A percentile compares a stretch with the other conserved stretches of the same genome.
phyloP scores from a whole-genome alignment of 208 protist genomes.

The Crithidia mellificae region DNA sequence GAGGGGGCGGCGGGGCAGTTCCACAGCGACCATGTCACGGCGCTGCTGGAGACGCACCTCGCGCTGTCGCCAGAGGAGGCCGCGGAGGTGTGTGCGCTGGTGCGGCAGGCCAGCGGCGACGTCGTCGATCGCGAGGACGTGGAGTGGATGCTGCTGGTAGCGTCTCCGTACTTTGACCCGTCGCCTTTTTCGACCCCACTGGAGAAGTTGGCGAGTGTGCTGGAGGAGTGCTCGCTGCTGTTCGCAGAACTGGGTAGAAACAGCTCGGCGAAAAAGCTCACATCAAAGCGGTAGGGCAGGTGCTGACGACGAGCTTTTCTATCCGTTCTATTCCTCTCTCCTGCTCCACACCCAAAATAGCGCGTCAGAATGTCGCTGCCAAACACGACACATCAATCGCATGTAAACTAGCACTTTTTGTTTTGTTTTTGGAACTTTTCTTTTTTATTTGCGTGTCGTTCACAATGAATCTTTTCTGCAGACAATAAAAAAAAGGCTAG shows the following conservation, averaged over 20 bases:
- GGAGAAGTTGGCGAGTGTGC: conserved; percentile 58
- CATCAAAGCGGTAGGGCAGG: background rate
- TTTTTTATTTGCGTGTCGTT: too few species aligned
- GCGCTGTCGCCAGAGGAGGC: conserved; percentile 43
- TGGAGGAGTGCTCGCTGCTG: conserved; percentile 38
- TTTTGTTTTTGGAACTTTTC: too few species aligned
- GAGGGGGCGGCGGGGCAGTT: conserved; percentile 39
- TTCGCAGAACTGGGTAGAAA: conserved; percentile 17
- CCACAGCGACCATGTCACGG: conserved; percentile 35
- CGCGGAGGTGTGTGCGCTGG: conserved; percentile 43
- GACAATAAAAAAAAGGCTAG: too few species aligned
- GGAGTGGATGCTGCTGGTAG: conserved; percentile 54
- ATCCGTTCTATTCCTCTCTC: too few species aligned
- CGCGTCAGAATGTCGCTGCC: too few species aligned
- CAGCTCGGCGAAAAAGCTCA: background rate
- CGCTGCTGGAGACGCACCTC: conserved; percentile 49
- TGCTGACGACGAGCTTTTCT: too few species aligned
- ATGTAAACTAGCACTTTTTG: too few species aligned
- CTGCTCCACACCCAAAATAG: too few species aligned
- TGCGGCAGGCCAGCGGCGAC: conserved; percentile 25
- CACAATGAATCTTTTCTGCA: too few species aligned
- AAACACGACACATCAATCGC: too few species aligned
- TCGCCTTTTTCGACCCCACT: conserved; percentile 63
- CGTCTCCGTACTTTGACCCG: conserved; percentile 54
- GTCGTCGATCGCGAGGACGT: conserved; percentile 53